Percentiles rank a stretch among this genome's conserved stretches.
Conservation (phyloP, 192 early-diverging fungal genomes). For the Entomortierella beljakovae region DNA sequence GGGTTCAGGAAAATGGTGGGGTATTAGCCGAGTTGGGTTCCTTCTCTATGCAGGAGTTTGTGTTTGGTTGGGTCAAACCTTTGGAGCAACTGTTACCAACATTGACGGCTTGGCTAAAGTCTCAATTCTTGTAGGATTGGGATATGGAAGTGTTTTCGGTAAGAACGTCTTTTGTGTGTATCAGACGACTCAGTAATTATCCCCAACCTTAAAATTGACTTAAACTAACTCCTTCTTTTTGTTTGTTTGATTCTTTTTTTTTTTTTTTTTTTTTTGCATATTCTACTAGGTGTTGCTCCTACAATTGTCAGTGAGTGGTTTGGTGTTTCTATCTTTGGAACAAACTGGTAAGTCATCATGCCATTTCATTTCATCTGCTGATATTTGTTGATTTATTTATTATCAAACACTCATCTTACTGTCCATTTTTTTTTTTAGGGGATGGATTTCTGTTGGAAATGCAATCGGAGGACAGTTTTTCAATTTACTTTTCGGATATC, state of each 20-base stretch:
- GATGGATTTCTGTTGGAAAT: conserved; percentile 65
- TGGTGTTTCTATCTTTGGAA: conserved; percentile 43
- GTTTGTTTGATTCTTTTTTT: background rate
- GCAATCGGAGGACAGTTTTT: conserved; percentile 74
- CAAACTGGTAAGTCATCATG: conserved; percentile 46
- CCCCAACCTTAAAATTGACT: background rate
- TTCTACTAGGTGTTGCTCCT: conserved; percentile 33
- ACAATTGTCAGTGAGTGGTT: conserved; percentile 60
- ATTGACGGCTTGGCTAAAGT: conserved; percentile 30
- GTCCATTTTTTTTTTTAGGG: conserved; percentile 58
- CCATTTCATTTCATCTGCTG: too few relatives aligned
- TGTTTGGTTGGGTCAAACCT: conserved; percentile 50
- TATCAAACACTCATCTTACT: conserved; percentile 8
- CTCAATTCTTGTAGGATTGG: conserved; percentile 39
- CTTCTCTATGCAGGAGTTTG: conserved; percentile 44
- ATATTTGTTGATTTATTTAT: conserved; percentile 31
- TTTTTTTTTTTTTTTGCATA: background rate
- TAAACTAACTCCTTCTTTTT: background rate
- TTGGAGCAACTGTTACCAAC: conserved; percentile 24
- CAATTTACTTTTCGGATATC: conserved; percentile 70
- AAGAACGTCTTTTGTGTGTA: background rate
- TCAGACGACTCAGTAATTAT: background rate
- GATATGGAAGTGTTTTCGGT: conserved; percentile 58
- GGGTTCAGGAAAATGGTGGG: conserved; percentile 33
- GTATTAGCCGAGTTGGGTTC: conserved; percentile 46